These are phyloP conservation scores for Barbatosphaeria neglecta DNA, from an alignment of 495 filamentous ascomycete species.

Conservation along the genomic window DNA sequence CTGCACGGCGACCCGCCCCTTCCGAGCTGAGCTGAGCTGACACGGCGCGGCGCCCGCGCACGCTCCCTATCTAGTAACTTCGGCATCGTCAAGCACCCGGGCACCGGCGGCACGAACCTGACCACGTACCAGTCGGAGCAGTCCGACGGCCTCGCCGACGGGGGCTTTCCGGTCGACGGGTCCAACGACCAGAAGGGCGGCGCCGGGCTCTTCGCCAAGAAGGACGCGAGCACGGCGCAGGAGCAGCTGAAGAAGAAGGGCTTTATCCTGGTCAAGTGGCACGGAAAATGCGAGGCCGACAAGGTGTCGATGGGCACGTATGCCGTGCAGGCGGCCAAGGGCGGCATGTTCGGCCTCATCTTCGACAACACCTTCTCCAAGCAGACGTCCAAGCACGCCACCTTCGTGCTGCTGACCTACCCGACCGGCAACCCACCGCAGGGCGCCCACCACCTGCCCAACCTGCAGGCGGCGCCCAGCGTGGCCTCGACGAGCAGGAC, in stretches of 20 bases:
- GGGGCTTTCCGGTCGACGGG: conserved; percentile 23
- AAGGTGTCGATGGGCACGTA: conserved; percentile 87
- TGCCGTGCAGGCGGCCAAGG: conserved; percentile 57
- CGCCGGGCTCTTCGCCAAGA: conserved; percentile 24
- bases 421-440: conserved; percentile 75
- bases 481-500: conserved; percentile 35
- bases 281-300: conserved; percentile 91
- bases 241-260: conserved; percentile 79
- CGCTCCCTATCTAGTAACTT: conserved; percentile 59
- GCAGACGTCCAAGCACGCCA: conserved; percentile 84
- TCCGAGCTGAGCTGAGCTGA: too few species aligned
- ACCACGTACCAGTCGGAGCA: conserved; percentile 39
- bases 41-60: too few species aligned
- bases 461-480: conserved; percentile 32
- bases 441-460: conserved; percentile 56
- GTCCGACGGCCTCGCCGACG: conserved; percentile 30
- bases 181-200: conserved; percentile 9
- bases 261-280: conserved; percentile 76
- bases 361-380: conserved; percentile 99
- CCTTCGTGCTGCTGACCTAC: conserved; percentile 88
- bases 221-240: conserved; percentile 51
- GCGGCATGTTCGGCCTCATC: conserved; percentile 90
- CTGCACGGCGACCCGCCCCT: background rate
- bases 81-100: conserved; percentile 92
- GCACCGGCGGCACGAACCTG: conserved; percentile 46